Conservation (phyloP, 2,329 filamentous ascomycete species). For the Alternaria sp. region DNA sequence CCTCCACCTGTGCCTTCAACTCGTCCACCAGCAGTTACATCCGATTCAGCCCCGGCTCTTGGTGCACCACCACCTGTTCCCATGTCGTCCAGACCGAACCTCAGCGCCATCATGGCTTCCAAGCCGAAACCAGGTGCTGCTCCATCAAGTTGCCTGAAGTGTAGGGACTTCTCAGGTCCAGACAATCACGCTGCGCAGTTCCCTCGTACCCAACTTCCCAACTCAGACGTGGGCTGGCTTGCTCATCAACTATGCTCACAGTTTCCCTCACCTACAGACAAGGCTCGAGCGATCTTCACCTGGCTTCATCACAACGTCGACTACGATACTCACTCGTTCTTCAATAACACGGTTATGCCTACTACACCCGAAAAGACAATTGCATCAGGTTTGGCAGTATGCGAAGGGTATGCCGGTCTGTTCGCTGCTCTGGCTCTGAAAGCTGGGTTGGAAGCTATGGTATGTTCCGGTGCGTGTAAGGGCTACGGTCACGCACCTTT, state of each 20-base stretch:
- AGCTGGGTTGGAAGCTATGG: conserved; percentile 78
- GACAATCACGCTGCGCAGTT: conserved; percentile 80
- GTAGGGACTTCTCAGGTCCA: conserved; percentile 84
- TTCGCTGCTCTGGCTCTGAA: conserved; percentile 79
- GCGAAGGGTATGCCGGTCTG: conserved; percentile 85
- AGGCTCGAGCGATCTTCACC: conserved; percentile 89
- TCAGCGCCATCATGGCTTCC: conserved; percentile 60
- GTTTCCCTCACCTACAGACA: conserved; percentile 84
- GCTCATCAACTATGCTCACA: conserved; percentile 78
- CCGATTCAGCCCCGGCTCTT: conserved; percentile 11
- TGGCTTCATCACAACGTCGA: conserved; percentile 95
- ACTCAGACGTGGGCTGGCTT: conserved; percentile 72
- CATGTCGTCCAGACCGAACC: conserved; percentile 62
- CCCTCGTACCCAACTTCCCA: conserved; percentile 74
- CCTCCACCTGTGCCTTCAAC: conserved; percentile 40
- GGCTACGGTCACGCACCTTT: conserved; percentile 75
- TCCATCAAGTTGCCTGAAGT: conserved; percentile 69
- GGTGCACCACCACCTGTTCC: conserved; percentile 60
- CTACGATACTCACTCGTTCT: conserved; percentile 84
- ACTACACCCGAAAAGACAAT: conserved; percentile 77
- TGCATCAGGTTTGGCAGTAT: conserved; percentile 81
- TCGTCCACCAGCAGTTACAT: conserved; percentile 21
- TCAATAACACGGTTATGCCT: conserved; percentile 70
- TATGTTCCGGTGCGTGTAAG: conserved; percentile 83
- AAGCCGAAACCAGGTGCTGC: conserved; percentile 41